Base-by-base conservation (phyloP, 208 protist genomes). In the Leishmania martiniquensis region DNA sequence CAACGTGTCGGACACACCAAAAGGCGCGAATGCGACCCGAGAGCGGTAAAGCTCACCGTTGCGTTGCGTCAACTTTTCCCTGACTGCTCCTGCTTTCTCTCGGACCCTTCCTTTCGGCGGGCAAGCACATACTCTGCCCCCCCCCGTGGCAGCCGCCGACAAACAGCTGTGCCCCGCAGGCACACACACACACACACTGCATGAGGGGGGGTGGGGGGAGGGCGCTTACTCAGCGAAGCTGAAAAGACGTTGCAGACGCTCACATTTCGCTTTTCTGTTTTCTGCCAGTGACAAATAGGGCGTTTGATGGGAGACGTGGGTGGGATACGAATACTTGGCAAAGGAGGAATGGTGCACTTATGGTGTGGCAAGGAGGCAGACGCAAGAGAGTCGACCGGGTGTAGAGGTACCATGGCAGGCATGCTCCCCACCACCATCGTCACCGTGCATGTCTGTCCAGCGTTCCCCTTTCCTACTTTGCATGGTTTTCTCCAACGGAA, bases 1-100 rank as follows among this genome's bases (percentile, higher is more conserved):
- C 70, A 86, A 51, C 45, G 74, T 62, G 69, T 75, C 77, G 57
- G 60, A 78, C 49, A n/a, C 72, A 25, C 62, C 55, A 15, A 76
- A 55, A 57, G 80, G 77, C 45, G 69, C 79, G 0, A 57, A 76
- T 54, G 70, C 6, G 7, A 55, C 22, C n/a, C 59, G 54, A 22
- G 63, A 74, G 63, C 42, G 25, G n/a, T 75, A 29, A 45, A n/a
- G 37, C 49, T 29, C 17, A 67, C 62, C 34, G 34, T 49, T 52
- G 45, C 25, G 29, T 22, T 10, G 17, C 13, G n/a, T 29, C 49
- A 54, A 4, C 1, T 29, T 37, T 57, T 6, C 22, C 3, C 32
- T 63, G 34, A 65, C 37, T 60, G 37, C 37, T 75, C 13, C 54
- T 54, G 20, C 37, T 66, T 52, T 75, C 55, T 42, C n/a, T 55